Base-by-base conservation (phyloP, 441 rosid species). In the Arabidopsis hybrid region DNA sequence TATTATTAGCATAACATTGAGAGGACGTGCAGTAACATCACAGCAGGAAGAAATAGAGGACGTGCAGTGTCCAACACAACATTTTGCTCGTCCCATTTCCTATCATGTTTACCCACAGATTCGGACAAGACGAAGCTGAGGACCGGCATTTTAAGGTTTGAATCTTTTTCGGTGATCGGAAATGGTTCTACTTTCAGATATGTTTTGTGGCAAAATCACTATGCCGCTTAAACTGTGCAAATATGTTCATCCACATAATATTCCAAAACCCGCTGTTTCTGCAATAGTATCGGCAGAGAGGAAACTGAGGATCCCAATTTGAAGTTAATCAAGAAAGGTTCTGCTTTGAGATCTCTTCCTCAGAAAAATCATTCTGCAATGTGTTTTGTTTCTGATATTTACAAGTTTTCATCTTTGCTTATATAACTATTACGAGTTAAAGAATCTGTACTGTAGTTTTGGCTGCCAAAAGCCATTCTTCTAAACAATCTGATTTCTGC, bases 401-500 rank as follows among this genome's bases (percentile, higher is more conserved):
- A 81, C 79, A 78, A 62, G 60, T 55, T 45, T 65, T 65, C 66
- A 60, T 73, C 77, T 73, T 70, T 70, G 73, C 71, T 65, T 58
- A 77, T 83, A 8, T 35, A 2, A 73, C 83, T 78, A 68, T 16
- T 45, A 65, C 60, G 88, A 75, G 82, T 83, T 61, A 84, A 86
- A 80, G 82, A 88, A 51, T 91, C 91, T 69, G 97, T 85, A 79
- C 92, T 89, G 81, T 82, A 92, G 70, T 87, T 83, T 77, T 89
- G 96, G 80, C 89, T 89, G 39, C 97, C 98, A 65, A 92, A 91
- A 36, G 98, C 99, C 90, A 95, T 88, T 80, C 97, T 88, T 77
- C 78, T 87, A 82, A 92, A 87, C 84, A 87, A 81, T 86, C 95
- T 86, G 45, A 95, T 92, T 76, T 95, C 95, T 63, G 84, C 98